Conservation (phyloP, 805 yeast genomes). For the Candida khao-thaluensis region DNA sequence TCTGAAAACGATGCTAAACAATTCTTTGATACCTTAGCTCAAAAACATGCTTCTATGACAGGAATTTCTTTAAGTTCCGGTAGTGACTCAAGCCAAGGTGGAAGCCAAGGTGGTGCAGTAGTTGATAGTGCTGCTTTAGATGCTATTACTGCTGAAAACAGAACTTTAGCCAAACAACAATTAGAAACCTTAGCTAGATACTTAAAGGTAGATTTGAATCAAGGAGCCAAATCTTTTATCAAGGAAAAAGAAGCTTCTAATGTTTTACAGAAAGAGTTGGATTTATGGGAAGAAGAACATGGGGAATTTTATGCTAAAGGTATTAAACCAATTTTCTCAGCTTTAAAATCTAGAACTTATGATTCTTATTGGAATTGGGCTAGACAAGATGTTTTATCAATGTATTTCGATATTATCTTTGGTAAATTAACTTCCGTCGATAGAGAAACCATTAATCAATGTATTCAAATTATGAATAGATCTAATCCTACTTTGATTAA, state of each 20-base stretch:
- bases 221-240: conserved; percentile 82
- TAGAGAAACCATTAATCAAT: conserved; percentile 93
- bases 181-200: conserved; percentile 93
- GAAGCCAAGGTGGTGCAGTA: conserved; percentile 75
- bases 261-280: conserved; percentile 84
- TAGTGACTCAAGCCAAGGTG: conserved; percentile 52
- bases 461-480: conserved; percentile 97
- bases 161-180: conserved; percentile 68
- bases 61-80: conserved; percentile 77
- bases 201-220: conserved; percentile 86
- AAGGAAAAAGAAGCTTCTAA: conserved; percentile 82
- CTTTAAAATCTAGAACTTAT: conserved; percentile 91
- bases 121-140: conserved; percentile 96
- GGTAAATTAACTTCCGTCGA: conserved; percentile 89
- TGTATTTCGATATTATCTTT: conserved; percentile 94
- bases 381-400: conserved; percentile 89
- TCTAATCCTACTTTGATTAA: conserved; percentile 90
- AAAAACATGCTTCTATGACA: conserved; percentile 78
- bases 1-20: conserved; percentile 88
- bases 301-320: conserved; percentile 95
- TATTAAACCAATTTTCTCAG: conserved; percentile 83
- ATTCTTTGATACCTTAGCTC: conserved; percentile 77
- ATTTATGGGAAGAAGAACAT: conserved; percentile 76
- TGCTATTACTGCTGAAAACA: conserved; percentile 69
- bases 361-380: conserved; percentile 99